Base-by-base conservation (phyloP, 2,329 filamentous ascomycete species). In the Lecanicillium sp. region DNA sequence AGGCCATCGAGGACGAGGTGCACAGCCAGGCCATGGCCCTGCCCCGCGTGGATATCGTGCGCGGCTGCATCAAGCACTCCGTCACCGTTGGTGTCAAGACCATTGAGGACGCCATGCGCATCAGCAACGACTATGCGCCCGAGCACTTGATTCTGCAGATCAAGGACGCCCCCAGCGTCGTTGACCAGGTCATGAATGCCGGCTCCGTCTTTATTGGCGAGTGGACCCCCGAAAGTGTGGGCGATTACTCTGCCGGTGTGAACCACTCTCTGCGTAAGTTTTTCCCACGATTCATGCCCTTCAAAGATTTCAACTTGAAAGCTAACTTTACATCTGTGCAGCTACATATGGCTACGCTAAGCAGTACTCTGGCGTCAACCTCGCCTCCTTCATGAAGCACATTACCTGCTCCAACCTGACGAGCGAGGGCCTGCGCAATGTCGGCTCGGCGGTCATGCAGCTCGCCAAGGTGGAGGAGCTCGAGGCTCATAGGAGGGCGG, bases 281-380 rank as follows among this genome's bases (percentile, higher is more conserved):
- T 29, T 18, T 42, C 33, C 11, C 13, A 18, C 17, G 17, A 32
- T 33, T 22, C 17, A 22, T 17, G 4, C 29, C 28, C 4, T 15
- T 25, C 22, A 7, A 11, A 14, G 27, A 10, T 45, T 17, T 15
- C 15, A 29, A 1, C 28, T 29, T 25, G 4, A 18, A 29, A 29
- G 42, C 50, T 53, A 43, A 53, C 40, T 35, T 50, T 43, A 48
- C 38, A 14, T 14, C 11, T 34, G 22, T 10, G 3, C 50, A 94
- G 88, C 92, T 37, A 98, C 92, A 1, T 98, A 97, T 57, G 92
- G 92, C 29, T 98, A 94, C 55, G 92, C 92, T 35, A 95, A 94
- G 66, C 92, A 98, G 62, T 98, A 98, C 68, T 96, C 88, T 5
- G 92, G 92, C 37, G 92, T 98, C 56, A 98, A 95, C 61, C 76